Evolutionary conservation across 148 eudicot genomes (phyloP), one percentile per base, ranked within the genome.

Genomic region (Limonium bicolor): DNA sequence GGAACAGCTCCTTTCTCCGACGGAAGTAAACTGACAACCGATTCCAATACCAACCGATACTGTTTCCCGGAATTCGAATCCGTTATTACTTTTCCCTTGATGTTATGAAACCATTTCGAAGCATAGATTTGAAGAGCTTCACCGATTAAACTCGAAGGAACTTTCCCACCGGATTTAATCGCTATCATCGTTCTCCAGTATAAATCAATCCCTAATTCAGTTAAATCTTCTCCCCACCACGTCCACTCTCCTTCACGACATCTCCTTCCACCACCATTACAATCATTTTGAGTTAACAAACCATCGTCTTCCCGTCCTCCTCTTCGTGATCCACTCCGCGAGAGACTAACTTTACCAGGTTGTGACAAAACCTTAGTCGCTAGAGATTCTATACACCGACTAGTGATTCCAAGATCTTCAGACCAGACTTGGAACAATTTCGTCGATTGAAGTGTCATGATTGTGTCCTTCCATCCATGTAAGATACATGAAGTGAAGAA

Each of bases 221-320:
- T 71, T 6, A 86, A 20, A 40, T 86, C 87, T 35, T 86, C 93
- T 12, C 78, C 90, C 95, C 95, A 84, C 88, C 95, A 84, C 76
- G 78, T 46, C 71, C 80, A 12, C 51, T 40, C n/a, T 40, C 15
- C 14, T n/a, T n/a, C n/a, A n/a, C n/a, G n/a, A n/a, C 45, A 10
- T 20, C 23, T 15, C 13, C 12, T 35, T 19, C 16, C 38, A 1
- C 7, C 5, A 7, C 38, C 18, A 13, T 35, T 35, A 35, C 38
- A 35, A 35, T n/a, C n/a, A n/a, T n/a, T n/a, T n/a, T n/a, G n/a
- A n/a, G 38, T 11, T 1, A 19, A 35, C 16, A 35, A n/a, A 12
- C 16, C 38, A 35, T 35, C 38, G n/a, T n/a, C n/a, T n/a, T n/a
- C n/a, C n/a, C n/a, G n/a, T 35, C 38, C 17, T 11, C 38, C 38